Evolutionary conservation across 75 land plant species (phyloP), one percentile per base, ranked within the genome.

Genomic region (Larix kaempferi): DNA sequence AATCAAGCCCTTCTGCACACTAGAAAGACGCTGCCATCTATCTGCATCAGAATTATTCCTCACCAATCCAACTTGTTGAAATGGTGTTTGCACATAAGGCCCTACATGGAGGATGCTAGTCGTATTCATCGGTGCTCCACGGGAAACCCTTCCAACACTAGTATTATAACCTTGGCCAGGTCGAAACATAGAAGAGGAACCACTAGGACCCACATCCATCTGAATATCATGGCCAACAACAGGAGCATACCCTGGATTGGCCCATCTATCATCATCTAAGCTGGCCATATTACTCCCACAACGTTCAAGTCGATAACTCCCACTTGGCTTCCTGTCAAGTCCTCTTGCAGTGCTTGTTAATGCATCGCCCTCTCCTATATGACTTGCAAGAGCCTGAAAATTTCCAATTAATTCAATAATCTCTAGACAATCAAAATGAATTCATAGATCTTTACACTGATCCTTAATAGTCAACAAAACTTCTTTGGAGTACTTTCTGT

Each of bases 1-100:
- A 69, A 94, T 89, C 58, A 93, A 85, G 49, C 95, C 93, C 79
- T 90, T 95, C 59, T 86, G 90, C 27, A 83, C 76, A 10, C 56
- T 77, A 27, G 88, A 73, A 44, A 84, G 85, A 21, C 94, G 94
- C 75, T 88, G 98, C 99, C 98, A 95, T 60, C 96, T 82, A 67
- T 95, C 98, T 66, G 90, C 80, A 84, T 95, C 96, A 82, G 86
- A 19, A 60, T 76, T 83, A 69, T 83, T 85, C 26, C 90, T 78
- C 55, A 72, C 80, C 77, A 86, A 62, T 23, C 84, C 86, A 77
- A 88, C 88, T 16, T 77, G 88, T 56, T 83, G 21, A 55, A 79
- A 78, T 14, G 76, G 29, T 2, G 94, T 71, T 74, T 83, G 92
- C 78, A 82, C 73, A 33, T 33, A 66, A 12, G 26, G 65, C 33